Conservation (phyloP, 805 yeast genomes). For the Teunomyces kruisii region DNA sequence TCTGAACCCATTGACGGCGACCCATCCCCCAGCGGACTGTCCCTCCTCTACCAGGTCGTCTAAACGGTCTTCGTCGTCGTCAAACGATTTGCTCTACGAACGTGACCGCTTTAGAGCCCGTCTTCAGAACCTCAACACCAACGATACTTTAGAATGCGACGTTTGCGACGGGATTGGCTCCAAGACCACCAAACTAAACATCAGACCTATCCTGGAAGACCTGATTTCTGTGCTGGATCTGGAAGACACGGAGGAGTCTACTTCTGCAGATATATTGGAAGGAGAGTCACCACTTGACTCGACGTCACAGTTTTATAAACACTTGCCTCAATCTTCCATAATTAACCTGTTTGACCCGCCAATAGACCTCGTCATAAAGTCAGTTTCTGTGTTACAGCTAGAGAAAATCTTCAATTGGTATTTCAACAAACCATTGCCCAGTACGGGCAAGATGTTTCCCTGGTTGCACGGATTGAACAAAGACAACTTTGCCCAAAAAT, state of each 20-base stretch:
- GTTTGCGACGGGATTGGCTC: slow-evolving; percentile 35
- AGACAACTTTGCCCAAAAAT: slow-evolving; percentile 53
- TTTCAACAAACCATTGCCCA: slow-evolving; percentile 50
- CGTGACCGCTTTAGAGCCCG: slow-evolving; percentile 44
- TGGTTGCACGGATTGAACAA: slow-evolving; percentile 83
- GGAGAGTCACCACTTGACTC: slow-evolving; percentile 3
- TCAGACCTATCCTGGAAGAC: slow-evolving; percentile 8
- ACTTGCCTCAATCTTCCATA: neutral
- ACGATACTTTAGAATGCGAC: slow-evolving; percentile 21
- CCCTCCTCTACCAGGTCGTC: slow-evolving; percentile 12
- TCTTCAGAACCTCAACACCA: slow-evolving; percentile 30
- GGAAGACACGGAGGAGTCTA: slow-evolving; percentile 1
- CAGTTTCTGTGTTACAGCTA: slow-evolving; percentile 11
- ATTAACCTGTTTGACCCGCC: neutral
- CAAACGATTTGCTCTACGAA: slow-evolving; percentile 40
- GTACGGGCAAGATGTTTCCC: slow-evolving; percentile 72
- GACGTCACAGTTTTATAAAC: slow-evolving; percentile 2
- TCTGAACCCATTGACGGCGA: neutral
- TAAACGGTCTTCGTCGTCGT: slow-evolving; percentile 39
- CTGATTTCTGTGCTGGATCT: slow-evolving; percentile 15
- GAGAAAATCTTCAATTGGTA: slow-evolving; percentile 34
- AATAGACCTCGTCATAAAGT: slow-evolving; percentile 11
- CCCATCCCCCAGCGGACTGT: neutral
- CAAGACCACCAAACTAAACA: slow-evolving; percentile 38
- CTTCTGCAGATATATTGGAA: neutral